Base-by-base conservation (phyloP, 2,329 filamentous ascomycete species). In the Arachnopeziza araneosa region DNA sequence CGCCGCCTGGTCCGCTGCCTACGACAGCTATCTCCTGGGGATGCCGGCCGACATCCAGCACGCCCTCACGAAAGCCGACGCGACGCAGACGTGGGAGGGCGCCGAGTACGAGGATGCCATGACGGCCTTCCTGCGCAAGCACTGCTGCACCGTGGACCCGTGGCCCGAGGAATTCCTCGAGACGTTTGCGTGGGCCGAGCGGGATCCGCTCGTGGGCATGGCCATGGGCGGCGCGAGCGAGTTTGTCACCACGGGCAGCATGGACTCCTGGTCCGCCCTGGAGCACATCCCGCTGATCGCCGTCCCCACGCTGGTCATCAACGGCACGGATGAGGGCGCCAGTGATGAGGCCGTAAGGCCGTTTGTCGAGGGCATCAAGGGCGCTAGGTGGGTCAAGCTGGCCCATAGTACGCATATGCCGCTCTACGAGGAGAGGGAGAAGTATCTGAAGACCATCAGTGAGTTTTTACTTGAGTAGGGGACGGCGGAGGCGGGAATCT, bases 221-320 rank as follows among this genome's bases (percentile, higher is more conserved):
- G 68, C 68, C 2, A 71, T 71, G 69, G 64, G 56, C 26, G 62
- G 60, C 8, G 36, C 21, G 36, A 19, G 68, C 10, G 72, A 75
- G 58, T 77, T 78, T 63, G 65, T 63, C 7, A 65, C 74, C 26
- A 70, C 69, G 0, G 77, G 77, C 0, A 71, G 62, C 22, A 64
- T 78, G 30, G 74, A 73, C 62, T 57, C 68, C 9, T 79, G 75
- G 75, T 68, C 67, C 51, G 68, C 75, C 24, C 69, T 66, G 1
- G 66, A 69, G 3, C 60, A 70, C 21, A 64, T 75, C 48, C 66
- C 73, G 57, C 67, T 72, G 24, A 76, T 79, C 56, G 67, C 68
- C 0, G 71, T 72, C 1, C 69, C 72, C 21, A 75, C 73, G 2
- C 59, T 79, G 54, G 63, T 79, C 0, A 70, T 77, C 53, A 78